Conservation (phyloP, 345 rosid genomes). For the Moringa oleifera region DNA sequence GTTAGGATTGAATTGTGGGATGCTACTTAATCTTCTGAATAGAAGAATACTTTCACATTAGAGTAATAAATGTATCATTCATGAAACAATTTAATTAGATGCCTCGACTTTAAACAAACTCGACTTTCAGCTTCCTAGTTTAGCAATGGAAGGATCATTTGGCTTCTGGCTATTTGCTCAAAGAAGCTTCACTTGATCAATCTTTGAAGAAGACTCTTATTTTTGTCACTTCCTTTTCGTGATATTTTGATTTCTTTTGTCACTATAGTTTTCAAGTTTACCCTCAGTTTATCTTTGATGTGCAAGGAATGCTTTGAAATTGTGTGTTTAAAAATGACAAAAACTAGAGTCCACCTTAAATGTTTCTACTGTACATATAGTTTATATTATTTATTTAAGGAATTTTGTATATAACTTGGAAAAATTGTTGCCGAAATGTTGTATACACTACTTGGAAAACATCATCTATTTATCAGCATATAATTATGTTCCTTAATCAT, state of each 20-base stretch:
- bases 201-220: conserved; percentile 90
- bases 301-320: too few species aligned
- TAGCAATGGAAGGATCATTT: conserved; percentile 81
- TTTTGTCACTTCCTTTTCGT: conserved; percentile 45
- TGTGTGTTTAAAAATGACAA: too few species aligned
- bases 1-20: conserved; percentile 3
- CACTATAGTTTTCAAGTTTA: background rate
- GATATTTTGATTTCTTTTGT: background rate
- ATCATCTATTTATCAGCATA: too few species aligned
- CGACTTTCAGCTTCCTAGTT: conserved; percentile 64
- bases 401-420: too few species aligned
- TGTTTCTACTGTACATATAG: too few species aligned
- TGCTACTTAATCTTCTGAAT: background rate
- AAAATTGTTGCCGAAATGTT: too few species aligned
- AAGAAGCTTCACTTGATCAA: conserved; percentile 77
- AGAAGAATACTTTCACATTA: background rate
- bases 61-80: too few species aligned
- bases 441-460: too few species aligned
- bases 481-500: too few species aligned
- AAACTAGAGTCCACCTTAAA: too few species aligned
- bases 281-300: too few species aligned
- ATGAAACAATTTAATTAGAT: background rate
- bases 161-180: conserved; percentile 67
- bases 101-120: conserved; percentile 45
- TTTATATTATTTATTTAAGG: too few species aligned